Base-by-base conservation (phyloP, 163 green algal species). In the Prototheca cutis region DNA sequence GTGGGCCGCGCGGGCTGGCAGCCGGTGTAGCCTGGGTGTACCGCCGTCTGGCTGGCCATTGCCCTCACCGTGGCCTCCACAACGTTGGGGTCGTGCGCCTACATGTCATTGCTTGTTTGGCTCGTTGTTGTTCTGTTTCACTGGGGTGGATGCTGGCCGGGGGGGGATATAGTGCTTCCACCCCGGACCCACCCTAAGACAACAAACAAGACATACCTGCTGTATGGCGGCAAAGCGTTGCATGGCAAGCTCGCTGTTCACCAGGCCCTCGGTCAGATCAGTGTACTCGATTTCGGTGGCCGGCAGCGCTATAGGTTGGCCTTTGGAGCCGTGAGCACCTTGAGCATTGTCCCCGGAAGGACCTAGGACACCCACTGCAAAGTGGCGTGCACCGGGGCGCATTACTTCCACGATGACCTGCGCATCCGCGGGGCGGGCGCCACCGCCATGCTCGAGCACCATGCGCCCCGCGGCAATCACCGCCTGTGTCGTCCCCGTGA, bases 231-330 rank as follows among this genome's bases (percentile, higher is more conserved):
- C 25, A 40, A 53, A 68, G 0, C 40, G 40, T 36, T 74, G 33
- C 27, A 65, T 23, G 2, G 4, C 2, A 23, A 62, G 55, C 29
- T 70, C 39, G 2, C 15, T 25, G 3, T 31, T 36, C 6, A 40
- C 3, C 10, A 77, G 31, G 42, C 61, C 59, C 8, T 72, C 54
- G 36, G 62, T 34, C 10, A 72, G 17, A 49, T 77, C 69, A 32
- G 57, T 61, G 15, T 59, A 63, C 31, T 17, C 25, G n/a, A 77
- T 31, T 48, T 77, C 53, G 1, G 59, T 63, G 57, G 55, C 52
- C 13, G 63, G 51, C 53, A 77, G 63, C 40, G 69, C 69, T 8
- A 66, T 59, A 7, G 27, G 33, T 10, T 45, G 13, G 36, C 47
- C n/a, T n/a, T n/a, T n/a, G n/a, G n/a, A n/a, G n/a, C n/a, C n/a